phyloP scores from a whole-genome alignment of 2,329 filamentous ascomycete species.

The Fonsecaea nubica region DNA sequence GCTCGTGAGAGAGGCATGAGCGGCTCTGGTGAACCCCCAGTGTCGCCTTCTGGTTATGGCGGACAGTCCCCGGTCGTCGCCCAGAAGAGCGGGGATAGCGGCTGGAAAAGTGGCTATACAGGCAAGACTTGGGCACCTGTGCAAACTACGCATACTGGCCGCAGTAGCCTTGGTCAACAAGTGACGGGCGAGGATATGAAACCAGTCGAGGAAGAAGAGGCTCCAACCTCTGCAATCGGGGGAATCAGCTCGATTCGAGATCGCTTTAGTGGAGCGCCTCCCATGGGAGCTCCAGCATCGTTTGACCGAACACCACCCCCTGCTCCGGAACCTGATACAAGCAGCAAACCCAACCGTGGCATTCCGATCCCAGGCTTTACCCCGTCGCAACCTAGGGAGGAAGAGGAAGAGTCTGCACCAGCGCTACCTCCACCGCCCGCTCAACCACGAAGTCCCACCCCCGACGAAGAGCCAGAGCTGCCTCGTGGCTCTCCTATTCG shows the following conservation, averaged over 20 bases:
- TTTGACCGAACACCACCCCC: slow-evolving; percentile 55
- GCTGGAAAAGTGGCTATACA: slow-evolving; percentile 90
- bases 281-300: slow-evolving; percentile 65
- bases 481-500: slow-evolving; percentile 75
- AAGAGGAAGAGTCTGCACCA: slow-evolving; percentile 60
- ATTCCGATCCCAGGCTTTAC: slow-evolving; percentile 81
- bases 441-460: slow-evolving; percentile 53
- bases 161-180: slow-evolving; percentile 67
- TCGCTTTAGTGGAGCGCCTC: slow-evolving; percentile 78
- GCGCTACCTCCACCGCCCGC: slow-evolving; percentile 55
- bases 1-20: slow-evolving; percentile 71
- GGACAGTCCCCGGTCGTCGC: slow-evolving; percentile 61
- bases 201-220: slow-evolving; percentile 53
- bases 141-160: slow-evolving; percentile 73
- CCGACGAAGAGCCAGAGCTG: slow-evolving; percentile 39
- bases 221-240: slow-evolving; percentile 64
- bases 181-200: slow-evolving; percentile 63
- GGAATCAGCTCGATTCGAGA: slow-evolving; percentile 78
- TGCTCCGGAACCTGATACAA: slow-evolving; percentile 67
- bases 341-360: slow-evolving; percentile 73
- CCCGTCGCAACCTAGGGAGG: slow-evolving; percentile 60
- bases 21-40: slow-evolving; percentile 59
- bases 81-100: slow-evolving; percentile 74
- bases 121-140: slow-evolving; percentile 92
- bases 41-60: slow-evolving; percentile 52